phyloP scores from a whole-genome alignment of 148 eudicot genomes.

The Fagopyrum tataricum region DNA sequence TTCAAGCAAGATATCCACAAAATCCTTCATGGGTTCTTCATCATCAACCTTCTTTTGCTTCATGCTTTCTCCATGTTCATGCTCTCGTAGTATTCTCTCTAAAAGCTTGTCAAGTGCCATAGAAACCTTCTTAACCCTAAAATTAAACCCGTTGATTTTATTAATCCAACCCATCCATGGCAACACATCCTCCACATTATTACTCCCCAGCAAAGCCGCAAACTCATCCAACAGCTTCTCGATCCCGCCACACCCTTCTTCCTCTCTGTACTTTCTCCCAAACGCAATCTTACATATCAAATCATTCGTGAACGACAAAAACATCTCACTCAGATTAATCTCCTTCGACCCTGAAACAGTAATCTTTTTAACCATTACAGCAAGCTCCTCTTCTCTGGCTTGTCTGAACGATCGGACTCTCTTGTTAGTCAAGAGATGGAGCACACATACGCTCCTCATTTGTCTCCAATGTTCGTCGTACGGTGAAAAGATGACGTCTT shows the following conservation, averaged over 20 bases:
- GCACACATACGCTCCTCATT: slow-evolving; percentile 34
- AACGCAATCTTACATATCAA: slow-evolving; percentile 22
- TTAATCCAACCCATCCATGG: slow-evolving; percentile 19
- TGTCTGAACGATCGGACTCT: slow-evolving; percentile 35
- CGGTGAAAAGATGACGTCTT: slow-evolving; percentile 28
- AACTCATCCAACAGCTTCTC: background rate
- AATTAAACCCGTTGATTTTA: slow-evolving; percentile 13
- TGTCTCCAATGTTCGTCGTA: slow-evolving; percentile 55
- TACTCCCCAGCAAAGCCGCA: slow-evolving; percentile 8
- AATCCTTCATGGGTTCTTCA: background rate
- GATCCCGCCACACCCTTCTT: slow-evolving; percentile 21
- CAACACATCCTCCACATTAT: slow-evolving; percentile 12
- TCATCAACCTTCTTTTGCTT: background rate
- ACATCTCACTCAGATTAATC: slow-evolving; percentile 19
- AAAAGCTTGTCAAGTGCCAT: slow-evolving; percentile 14
- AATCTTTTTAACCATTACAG: slow-evolving; percentile 25
- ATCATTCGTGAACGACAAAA: slow-evolving; percentile 5
- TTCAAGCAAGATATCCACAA: slow-evolving; percentile 17
- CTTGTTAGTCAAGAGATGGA: slow-evolving; percentile 40
- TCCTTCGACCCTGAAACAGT: slow-evolving; percentile 19
- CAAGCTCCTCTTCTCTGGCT: slow-evolving; percentile 42
- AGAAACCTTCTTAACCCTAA: slow-evolving; percentile 11
- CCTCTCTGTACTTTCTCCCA: slow-evolving; percentile 13
- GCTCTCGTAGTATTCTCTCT: slow-evolving; percentile 14
- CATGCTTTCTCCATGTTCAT: background rate